Percentiles rank a stretch among this genome's conserved stretches.
phyloP scores from a whole-genome alignment of 2,329 filamentous ascomycete genomes.

The Hypoxylon sp. region DNA sequence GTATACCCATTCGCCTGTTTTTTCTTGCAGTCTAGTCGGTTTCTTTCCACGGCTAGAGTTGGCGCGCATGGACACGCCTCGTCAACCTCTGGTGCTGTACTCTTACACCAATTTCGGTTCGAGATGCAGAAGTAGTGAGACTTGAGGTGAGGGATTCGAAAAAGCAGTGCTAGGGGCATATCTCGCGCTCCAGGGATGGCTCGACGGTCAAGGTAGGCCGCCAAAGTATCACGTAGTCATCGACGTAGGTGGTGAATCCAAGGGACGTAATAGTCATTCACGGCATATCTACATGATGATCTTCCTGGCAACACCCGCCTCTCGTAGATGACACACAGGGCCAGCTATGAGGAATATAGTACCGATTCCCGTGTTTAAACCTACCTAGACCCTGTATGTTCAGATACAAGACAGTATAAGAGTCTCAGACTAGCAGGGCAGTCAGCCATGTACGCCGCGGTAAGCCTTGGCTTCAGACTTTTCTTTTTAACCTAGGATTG shows the following conservation, averaged over 20 bases:
- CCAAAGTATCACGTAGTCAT: conserved; percentile 11
- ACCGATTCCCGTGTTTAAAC: neutral
- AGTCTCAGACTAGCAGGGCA: neutral
- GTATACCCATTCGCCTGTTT: neutral
- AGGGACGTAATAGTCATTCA: neutral
- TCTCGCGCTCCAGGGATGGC: neutral
- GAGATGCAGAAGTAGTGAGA: neutral
- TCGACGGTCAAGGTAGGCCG: neutral
- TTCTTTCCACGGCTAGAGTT: conserved; percentile 1
- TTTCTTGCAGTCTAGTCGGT: neutral
- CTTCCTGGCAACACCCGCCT: neutral
- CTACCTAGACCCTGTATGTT: neutral
- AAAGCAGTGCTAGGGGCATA: neutral
- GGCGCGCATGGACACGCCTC: neutral
- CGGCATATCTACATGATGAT: neutral
- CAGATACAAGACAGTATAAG: neutral
- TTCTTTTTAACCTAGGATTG: neutral
- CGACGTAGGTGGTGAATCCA: neutral
- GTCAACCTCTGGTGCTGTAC: neutral
- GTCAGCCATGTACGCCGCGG: neutral
- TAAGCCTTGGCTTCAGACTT: neutral
- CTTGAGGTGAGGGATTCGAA: neutral
- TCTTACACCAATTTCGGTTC: neutral
- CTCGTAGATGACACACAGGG: neutral
- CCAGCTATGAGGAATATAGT: neutral